Base-by-base conservation (phyloP, 1,284 basidiomycete species). In the Cryptococcus jaspeensis region DNA sequence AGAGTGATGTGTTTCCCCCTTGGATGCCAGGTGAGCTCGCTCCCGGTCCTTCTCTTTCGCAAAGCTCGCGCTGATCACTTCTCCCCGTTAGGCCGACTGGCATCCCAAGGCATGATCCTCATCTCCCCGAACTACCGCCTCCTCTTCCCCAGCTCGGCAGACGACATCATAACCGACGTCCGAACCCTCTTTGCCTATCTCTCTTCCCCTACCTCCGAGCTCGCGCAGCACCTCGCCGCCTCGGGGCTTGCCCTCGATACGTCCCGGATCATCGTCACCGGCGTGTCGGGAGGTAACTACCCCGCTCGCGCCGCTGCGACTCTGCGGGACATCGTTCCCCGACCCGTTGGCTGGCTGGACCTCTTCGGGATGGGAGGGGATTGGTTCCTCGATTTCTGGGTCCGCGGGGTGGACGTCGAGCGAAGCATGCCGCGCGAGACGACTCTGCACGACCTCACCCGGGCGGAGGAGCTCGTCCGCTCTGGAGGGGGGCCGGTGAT, bases 41-140 rank as follows among this genome's bases (percentile, higher is more conserved):
- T 15, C 43, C n/a, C n/a, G n/a, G n/a, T n/a, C 16, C 28, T 23
- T 45, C 43, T 45, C 43, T 22, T 16, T 20, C 22, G 16, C 16
- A 20, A 41, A n/a, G 39, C 39, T 20, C 39, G 39, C 16, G 39
- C 39, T 41, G 22, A 45, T 23, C 7, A 12, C 8, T 13, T 18
- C 20, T 11, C 45, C n/a, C n/a, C n/a, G n/a, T n/a, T n/a, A 57
- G 55, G 39, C 20, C 38, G 48, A 38, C 25, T 52, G 3, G 35
- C 40, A 12, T 28, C 47, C 20, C 35, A 43, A 39, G 48, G 38
- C 16, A 38, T 54, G 9, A 9, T 55, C 8, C 42, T 59, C 36
- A 55, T 59, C 39, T 52, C 53, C 11, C 40, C 53, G 4, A 59
- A 59, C 44, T 59, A 59, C 43, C 48, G 58, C 43, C 43, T 59